Percentiles rank a stretch among this genome's conserved stretches.
Conservation (phyloP, 371 early-diverging fungal species). For the Syncephalastrum sp. region DNA sequence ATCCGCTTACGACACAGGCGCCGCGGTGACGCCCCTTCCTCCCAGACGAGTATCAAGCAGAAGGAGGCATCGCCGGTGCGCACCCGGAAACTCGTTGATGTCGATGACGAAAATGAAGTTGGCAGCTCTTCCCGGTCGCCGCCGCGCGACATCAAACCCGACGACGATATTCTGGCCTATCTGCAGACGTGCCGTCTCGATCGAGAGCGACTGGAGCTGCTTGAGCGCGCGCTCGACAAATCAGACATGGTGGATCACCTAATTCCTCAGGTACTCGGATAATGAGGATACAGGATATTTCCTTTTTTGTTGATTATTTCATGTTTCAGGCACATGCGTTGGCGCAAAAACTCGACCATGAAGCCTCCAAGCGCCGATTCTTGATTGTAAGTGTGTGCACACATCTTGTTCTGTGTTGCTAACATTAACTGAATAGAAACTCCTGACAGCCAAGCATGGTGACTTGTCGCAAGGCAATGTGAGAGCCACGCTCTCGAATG, state of each 20-base stretch:
- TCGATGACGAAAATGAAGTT: conserved; percentile 7
- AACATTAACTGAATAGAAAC: background rate
- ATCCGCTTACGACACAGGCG: conserved; percentile 48
- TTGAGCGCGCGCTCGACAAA: conserved; percentile 15
- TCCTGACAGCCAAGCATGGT: background rate
- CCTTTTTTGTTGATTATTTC: background rate
- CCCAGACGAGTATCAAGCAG: background rate
- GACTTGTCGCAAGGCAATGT: background rate
- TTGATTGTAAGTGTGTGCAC: conserved; percentile 13
- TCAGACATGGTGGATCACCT: conserved; percentile 13
- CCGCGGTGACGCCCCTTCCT: background rate
- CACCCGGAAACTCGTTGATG: conserved; percentile 8
- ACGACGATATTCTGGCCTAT: conserved; percentile 8
- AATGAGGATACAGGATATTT: background rate
- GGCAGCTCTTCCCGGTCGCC: conserved; percentile 1
- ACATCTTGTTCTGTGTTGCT: background rate
- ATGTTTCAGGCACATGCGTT: background rate
- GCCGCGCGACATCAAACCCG: background rate
- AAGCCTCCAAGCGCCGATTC: conserved; percentile 28
- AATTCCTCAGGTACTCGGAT: conserved; percentile 10
- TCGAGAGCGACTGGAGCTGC: conserved; percentile 31
- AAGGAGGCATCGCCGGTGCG: background rate
- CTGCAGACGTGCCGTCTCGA: conserved; percentile 32
- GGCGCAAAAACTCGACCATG: conserved; percentile 21
- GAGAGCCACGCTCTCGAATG: conserved; percentile 3